Conservation (phyloP, 805 yeast species). For the Yamadazyma olivae region DNA sequence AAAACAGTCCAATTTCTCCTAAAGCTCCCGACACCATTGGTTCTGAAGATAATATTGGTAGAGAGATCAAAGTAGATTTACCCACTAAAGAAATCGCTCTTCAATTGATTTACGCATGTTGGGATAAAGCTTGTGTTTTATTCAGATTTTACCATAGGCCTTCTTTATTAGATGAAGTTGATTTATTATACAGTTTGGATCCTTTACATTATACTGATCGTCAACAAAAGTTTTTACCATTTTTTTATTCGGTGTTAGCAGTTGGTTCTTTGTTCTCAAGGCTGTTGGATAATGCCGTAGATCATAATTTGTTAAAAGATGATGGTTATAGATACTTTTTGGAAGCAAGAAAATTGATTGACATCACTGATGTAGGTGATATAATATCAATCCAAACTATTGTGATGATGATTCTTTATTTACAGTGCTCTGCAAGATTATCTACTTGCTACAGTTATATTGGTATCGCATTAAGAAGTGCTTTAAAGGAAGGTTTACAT, state of each 20-base stretch:
- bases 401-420: constrained; percentile 79
- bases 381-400: constrained; percentile 80
- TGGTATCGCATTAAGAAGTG: constrained; percentile 82
- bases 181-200: constrained; percentile 71
- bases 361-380: constrained; percentile 81
- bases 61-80: constrained; percentile 60
- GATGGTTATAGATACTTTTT: constrained; percentile 79
- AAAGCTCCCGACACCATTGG: constrained; percentile 8
- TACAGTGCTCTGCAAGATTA: constrained; percentile 85
- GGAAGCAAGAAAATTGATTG: constrained; percentile 76
- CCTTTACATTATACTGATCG: constrained; percentile 69
- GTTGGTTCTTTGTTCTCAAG: constrained; percentile 79
- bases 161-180: constrained; percentile 68
- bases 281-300: constrained; percentile 18
- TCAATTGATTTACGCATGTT: constrained; percentile 67
- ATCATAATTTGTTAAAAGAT: constrained; percentile 50
- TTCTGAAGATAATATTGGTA: constrained; percentile 16
- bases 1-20: constrained; percentile 8
- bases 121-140: constrained; percentile 83
- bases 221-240: constrained; percentile 72
- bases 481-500: constrained; percentile 80
- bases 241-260: constrained; percentile 83
- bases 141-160: constrained; percentile 87
- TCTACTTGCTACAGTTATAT: constrained; percentile 87
- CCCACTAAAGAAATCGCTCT: constrained; percentile 77